Evolutionary conservation across 2,329 filamentous ascomycete genomes (phyloP), one percentile per base, ranked within the genome.

Genomic region (Aureobasidium melanogenum): DNA sequence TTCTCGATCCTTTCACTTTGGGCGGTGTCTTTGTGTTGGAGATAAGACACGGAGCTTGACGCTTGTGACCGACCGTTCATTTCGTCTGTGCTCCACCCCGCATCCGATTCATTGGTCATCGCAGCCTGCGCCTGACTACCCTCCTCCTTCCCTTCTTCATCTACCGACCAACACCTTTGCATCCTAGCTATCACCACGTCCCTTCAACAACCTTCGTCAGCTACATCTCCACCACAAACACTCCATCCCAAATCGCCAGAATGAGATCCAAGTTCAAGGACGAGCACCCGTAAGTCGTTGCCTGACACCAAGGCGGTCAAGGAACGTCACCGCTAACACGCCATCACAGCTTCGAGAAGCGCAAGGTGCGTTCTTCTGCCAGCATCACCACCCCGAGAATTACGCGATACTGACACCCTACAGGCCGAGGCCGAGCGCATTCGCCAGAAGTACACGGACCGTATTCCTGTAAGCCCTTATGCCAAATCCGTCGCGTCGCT

Each of bases 231-330:
- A 60, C 48, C 34, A 62, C 51, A 59, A 39, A 38, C 51, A 38
- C 58, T 47, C 57, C 46, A 59, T 28, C 22, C 36, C 48, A 57
- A 15, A 74, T 75, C 74, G 73, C 73, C 82, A 90, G 73, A 69
- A 97, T 97, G 91, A 89, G 92, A 75, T 96, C 91, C 83, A 97
- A 97, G 86, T 99, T 99, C 80, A 99, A 99, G 91, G 94, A 99
- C 87, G 94, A 97, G 86, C 94, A 97, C 78, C 91, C 91, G 71
- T 59, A 63, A 59, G 57, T 48, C 17, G 48, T 39, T 46, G 36
- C 52, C 52, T 30, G 28, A n/a, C 48, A 22, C 19, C 34, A 30
- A 62, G 52, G 52, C 61, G 61, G 52, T 59, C 60, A 62, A 50
- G 63, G 56, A 44, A 56, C 60, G 43, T 52, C 43, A 52, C 32